Base-by-base conservation (phyloP, 192 early-diverging fungal genomes). In the Linderina pennispora region DNA sequence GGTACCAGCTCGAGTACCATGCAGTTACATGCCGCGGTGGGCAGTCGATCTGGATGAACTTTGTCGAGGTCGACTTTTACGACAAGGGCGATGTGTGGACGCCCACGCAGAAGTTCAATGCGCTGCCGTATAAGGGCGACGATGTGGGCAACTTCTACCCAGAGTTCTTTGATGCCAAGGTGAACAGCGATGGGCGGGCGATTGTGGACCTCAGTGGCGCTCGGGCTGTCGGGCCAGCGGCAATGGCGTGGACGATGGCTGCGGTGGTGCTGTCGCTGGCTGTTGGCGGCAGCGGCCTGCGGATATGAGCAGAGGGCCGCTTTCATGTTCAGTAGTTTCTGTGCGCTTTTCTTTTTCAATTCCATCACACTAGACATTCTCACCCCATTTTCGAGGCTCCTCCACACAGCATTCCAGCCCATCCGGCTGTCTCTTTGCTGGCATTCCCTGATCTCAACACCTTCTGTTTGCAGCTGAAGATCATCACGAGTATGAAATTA, bases 11-110 rank as follows among this genome's bases (percentile, higher is more conserved):
- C 43, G 62, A 65, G 47, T 50, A 19, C 46, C 69, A 73, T 36
- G 62, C 62, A 3, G 47, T 65, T 9, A 45, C 21, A 9, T 73
- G 69, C 38, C 62, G 69, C 6, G 43, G 57, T 34, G 57, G 62
- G 32, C 69, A 73, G 46, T 64, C 69, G 18, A 73, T 73, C 26
- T 73, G 69, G 69, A 20, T 58, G 41, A 73, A 73, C 39, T 73
- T 73, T 54, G 54, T 73, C 52, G 50, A 65, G 26, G 69, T 73
- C 24, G 69, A 73, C n/a, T 73, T 56, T 40, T 73, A 73, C 38
- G 62, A 64, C 40, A 56, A 73, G 50, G 69, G 69, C 45, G 58
- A 73, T 24, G 49, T 62, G 1, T 45, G 46, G 23, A 65, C 61
- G 16, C 53, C 58, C 10, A 59, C 58, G 19, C 49, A 65, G 17